Evolutionary conservation across 345 rosid genomes (phyloP).

Genomic region (Linum lewisii): DNA sequence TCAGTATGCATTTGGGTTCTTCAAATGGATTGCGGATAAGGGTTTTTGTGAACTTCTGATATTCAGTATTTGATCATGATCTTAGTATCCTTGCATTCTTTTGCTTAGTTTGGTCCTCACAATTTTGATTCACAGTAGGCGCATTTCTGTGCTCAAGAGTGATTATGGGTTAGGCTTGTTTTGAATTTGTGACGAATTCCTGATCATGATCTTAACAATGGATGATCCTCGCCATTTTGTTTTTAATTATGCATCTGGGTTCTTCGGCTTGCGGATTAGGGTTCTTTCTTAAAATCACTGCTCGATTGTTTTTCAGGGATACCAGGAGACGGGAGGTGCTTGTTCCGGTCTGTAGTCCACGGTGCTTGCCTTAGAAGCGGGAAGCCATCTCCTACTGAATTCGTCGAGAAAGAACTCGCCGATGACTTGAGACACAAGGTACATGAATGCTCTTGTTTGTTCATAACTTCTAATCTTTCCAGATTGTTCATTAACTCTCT

Average conservation of each 20-base stretch:
- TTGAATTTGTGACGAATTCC: not conserved
- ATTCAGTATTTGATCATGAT: too few species aligned
- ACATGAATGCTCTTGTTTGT: not conserved
- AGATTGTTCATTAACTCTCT: not conserved
- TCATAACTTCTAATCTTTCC: not conserved
- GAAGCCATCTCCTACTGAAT: constrained; percentile 44
- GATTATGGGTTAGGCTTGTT: too few species aligned
- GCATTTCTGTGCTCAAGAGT: too few species aligned
- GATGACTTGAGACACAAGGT: constrained; percentile 58
- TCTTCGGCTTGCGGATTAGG: not conserved
- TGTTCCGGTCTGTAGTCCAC: constrained; percentile 57
- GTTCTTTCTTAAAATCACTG: not conserved
- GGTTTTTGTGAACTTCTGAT: too few species aligned
- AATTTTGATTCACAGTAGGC: too few species aligned
- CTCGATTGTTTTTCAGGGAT: constrained; percentile 32
- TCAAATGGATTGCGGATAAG: too few species aligned
- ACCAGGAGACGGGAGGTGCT: constrained; percentile 63
- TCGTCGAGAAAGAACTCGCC: constrained; percentile 44
- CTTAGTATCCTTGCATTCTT: too few species aligned
- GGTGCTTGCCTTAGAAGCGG: constrained; percentile 46
- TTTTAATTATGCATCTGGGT: too few species aligned
- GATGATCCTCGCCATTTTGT: not conserved
- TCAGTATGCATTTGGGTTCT: too few species aligned
- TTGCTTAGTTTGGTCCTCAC: too few species aligned
- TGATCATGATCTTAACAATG: too few species aligned